Percentiles rank a stretch among this genome's conserved stretches.
These are phyloP conservation scores for Actinomucor elegans DNA, from an alignment of 371 early-diverging fungal genomes.

Conservation along the genomic window DNA sequence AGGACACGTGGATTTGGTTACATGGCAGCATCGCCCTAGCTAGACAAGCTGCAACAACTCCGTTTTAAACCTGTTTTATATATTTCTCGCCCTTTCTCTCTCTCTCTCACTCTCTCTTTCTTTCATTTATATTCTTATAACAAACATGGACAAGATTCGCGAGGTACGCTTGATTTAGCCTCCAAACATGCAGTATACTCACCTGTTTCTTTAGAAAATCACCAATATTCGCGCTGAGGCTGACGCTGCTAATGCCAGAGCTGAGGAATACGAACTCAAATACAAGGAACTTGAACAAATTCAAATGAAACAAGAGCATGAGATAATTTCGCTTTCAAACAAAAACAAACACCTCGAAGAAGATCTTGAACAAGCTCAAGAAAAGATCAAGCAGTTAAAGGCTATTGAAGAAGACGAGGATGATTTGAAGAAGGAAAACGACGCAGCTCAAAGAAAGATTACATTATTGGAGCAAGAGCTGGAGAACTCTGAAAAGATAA, in stretches of 20 bases:
- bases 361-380: slow-evolving; percentile 63
- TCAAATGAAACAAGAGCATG: slow-evolving; percentile 68
- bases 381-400: slow-evolving; percentile 63
- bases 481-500: slow-evolving; percentile 63
- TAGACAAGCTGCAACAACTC: no score
- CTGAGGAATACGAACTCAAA: slow-evolving; percentile 60
- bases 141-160: slow-evolving; percentile 39
- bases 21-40: no score
- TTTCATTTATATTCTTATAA: background rate
- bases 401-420: slow-evolving; percentile 60
- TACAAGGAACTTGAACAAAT: slow-evolving; percentile 58
- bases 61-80: background rate
- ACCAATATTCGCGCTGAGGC: slow-evolving; percentile 65
- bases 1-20: no score
- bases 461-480: slow-evolving; percentile 67
- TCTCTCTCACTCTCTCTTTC: slow-evolving; percentile 13
- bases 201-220: slow-evolving; percentile 60
- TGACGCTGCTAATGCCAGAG: slow-evolving; percentile 65
- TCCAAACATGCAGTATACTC: background rate
- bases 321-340: slow-evolving; percentile 68
- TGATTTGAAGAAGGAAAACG: slow-evolving; percentile 64
- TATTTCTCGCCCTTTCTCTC: slow-evolving; percentile 10
- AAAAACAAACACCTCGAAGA: slow-evolving; percentile 61
- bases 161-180: slow-evolving; percentile 30
- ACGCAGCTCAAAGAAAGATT: slow-evolving; percentile 64